Base-by-base conservation (phyloP, 2,329 filamentous ascomycete species). In the Paecilomyces fulvus region DNA sequence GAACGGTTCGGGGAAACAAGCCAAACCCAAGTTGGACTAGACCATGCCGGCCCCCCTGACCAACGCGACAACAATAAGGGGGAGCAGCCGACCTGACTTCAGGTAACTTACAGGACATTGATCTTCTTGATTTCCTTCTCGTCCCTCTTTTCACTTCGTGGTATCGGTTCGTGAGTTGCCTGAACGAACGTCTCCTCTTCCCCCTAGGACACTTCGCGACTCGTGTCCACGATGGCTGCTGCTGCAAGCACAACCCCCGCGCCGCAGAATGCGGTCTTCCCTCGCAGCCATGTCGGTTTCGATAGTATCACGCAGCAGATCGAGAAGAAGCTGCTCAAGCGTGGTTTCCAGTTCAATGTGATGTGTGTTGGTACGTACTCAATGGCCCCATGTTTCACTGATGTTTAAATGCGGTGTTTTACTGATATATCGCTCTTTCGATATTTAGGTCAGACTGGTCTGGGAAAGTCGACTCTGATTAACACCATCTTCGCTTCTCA, bases 401-500 rank as follows among this genome's bases (percentile, higher is more conserved):
- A 43, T 9, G 7, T 6, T 17, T 17, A 17, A 17, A 43, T 7
- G 7, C 17, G 37, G 14, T 9, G 55, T 30, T 30, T 43, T 33
- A 31, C 46, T 67, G 63, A 66, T 58, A 66, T 58, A 43, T 9
- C 37, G 14, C 66, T 60, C 61, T 65, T 60, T 61, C 57, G 59
- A 60, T 57, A 55, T 64, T 61, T 72, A 97, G 94, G 94, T 71
- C 94, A 99, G 81, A 99, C 94, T 61, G 94, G 94, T 75, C 86
- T 99, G 68, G 94, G 94, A 78, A 99, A 99, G 82, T 97, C 92
- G 57, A 99, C 94, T 61, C 80, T 99, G 73, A 96, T 99, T 84
- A 99, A 99, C 84, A 99, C 94, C 78, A 96, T 99, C 82, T 99
- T 99, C 79, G 94, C 94, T 66, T 97, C 94, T 66, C 94, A 99